phyloP scores from a whole-genome alignment of 768 basidiomycete genomes.

The Mycena vulgaris region DNA sequence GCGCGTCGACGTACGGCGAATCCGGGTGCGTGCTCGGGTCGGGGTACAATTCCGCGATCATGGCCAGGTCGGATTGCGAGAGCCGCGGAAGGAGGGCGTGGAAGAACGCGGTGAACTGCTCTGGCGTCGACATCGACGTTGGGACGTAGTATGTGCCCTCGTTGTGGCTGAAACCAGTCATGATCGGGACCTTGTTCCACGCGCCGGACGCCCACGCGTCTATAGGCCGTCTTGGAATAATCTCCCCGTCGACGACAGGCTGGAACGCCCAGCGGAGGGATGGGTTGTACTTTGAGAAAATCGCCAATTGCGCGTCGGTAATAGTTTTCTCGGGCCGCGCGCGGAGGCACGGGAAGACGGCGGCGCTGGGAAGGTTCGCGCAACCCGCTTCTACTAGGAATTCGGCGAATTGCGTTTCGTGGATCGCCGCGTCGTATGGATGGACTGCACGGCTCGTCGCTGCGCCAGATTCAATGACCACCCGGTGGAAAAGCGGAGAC shows the following conservation, averaged over 20 bases:
- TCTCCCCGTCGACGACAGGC: conserved; percentile 13
- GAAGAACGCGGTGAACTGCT: conserved; percentile 13
- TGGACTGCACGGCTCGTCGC: not conserved
- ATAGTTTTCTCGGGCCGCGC: not conserved
- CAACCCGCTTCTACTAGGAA: conserved; percentile 4
- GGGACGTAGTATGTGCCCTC: conserved; percentile 9
- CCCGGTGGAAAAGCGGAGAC: conserved; percentile 9
- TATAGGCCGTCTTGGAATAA: not conserved
- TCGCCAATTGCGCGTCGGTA: not conserved
- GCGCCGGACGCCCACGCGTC: conserved; percentile 1
- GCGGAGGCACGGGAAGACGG: conserved; percentile 14
- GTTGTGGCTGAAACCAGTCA: conserved; percentile 19
- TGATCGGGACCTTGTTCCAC: conserved; percentile 16
- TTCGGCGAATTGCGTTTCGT: conserved; percentile 3
- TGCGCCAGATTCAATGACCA: conserved; percentile 8
- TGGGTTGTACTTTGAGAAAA: conserved; percentile 5
- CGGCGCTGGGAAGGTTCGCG: not conserved
- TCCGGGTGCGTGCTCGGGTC: conserved; percentile 18
- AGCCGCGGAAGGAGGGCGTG: conserved; percentile 4
- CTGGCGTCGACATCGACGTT: not conserved
- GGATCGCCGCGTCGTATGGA: conserved; percentile 12
- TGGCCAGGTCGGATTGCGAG: not conserved
- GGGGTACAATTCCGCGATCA: conserved; percentile 1
- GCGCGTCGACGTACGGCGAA: conserved; percentile 13
- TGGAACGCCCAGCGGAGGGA: conserved; percentile 17